Base-by-base conservation (phyloP, 2,329 filamentous ascomycete genomes). In the Colletotrichum noveboracense region DNA sequence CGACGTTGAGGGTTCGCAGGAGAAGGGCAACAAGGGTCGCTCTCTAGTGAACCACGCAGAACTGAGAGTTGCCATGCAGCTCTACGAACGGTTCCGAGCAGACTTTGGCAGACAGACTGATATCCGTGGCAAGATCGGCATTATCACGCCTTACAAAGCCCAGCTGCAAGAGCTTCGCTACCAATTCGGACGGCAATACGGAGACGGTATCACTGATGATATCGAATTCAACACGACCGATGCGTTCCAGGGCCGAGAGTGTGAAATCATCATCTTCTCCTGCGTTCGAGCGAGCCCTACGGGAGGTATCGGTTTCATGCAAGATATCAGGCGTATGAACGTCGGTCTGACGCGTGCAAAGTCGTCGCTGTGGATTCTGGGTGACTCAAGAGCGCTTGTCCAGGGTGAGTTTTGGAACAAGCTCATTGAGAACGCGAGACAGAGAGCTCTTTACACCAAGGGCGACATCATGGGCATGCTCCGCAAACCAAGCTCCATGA, bases 221-320 rank as follows among this genome's bases (percentile, higher is more conserved):
- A 94, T 99, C 78, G 97, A 99, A 79, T 99, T 99, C 90, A 99
- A 99, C 84, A 99, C 97, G 0, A 99, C 97, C 1, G 97, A 99
- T 86, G 97, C 97, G 21, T 99, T 98, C 84, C 96, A 99, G 84
- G 97, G 97, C 77, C 93, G 97, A 79, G 97, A 99, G 85, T 97
- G 96, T 81, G 97, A 99, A 82, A 94, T 99, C 77, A 98, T 99
- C 84, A 98, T 99, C 78, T 99, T 99, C 87, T 98, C 97, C 55
- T 99, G 97, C 84, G 97, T 99, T 76, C 93, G 97, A 86, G 96
- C 97, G 26, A 96, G 94, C 34, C 92, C 95, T n/a, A 94, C 94
- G 9, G 94, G 94, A n/a, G 96, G 96, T 80, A 98, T 99, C 81
- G 97, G 97, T 89, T 99, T 99, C 91, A 94, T 99, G 91, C 94